Percentiles rank a stretch among this genome's conserved stretches.
phyloP scores from a whole-genome alignment of 2,329 filamentous ascomycete species.

The Emmonsia crescens region DNA sequence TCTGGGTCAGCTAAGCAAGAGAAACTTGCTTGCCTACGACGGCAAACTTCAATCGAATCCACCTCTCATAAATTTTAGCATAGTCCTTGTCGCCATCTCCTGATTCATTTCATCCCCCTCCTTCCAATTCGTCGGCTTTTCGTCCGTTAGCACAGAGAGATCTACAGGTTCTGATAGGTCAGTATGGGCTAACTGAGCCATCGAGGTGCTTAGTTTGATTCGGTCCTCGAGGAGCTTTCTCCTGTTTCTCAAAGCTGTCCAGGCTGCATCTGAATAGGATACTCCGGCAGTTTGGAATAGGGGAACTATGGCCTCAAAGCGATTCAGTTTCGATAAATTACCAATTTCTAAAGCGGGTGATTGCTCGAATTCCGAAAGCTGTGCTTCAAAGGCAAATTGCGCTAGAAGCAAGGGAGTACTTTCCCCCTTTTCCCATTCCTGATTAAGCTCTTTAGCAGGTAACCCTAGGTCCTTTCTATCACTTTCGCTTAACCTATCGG shows the following conservation, averaged over 20 bases:
- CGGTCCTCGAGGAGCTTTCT: background rate
- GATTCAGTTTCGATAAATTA: background rate
- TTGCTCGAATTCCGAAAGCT: background rate
- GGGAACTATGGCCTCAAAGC: background rate
- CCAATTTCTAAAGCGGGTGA: background rate
- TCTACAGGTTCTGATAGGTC: background rate
- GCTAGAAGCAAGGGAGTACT: background rate
- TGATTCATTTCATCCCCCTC: constrained; percentile 3
- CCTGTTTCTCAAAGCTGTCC: background rate
- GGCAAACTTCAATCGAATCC: background rate
- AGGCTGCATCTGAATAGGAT: background rate
- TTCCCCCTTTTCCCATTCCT: background rate
- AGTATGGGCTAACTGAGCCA: background rate
- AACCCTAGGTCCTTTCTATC: background rate
- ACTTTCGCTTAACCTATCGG: background rate
- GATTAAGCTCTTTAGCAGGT: background rate
- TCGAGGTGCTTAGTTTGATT: background rate
- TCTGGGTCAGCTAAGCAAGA: too few species aligned
- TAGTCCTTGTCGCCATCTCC: background rate
- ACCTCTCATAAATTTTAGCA: background rate
- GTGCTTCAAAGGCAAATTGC: background rate
- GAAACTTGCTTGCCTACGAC: background rate
- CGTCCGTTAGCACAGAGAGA: constrained; percentile 1
- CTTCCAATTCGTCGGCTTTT: background rate
- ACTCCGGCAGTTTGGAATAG: background rate